Percentiles rank a stretch among this genome's conserved stretches.
Conservation (phyloP, 768 basidiomycete species). For the Multifurca ochricompacta region DNA sequence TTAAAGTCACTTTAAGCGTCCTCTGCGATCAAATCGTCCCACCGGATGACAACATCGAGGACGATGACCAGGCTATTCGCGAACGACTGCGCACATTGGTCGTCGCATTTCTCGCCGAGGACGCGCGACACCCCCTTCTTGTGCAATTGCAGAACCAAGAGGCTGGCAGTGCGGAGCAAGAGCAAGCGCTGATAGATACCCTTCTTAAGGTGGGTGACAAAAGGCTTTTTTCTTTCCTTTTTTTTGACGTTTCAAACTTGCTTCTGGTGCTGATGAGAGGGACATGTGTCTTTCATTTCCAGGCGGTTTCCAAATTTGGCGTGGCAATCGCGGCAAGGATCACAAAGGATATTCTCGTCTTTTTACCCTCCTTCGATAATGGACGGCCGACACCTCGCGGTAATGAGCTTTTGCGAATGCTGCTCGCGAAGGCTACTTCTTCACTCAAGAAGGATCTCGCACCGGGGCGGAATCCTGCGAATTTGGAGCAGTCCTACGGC, state of each 20-base stretch:
- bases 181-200: slow-evolving; percentile 40
- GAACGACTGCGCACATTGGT: slow-evolving; percentile 53
- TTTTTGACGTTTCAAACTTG: too few relatives aligned
- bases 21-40: slow-evolving; percentile 61
- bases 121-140: slow-evolving; percentile 41
- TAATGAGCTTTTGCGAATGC: slow-evolving; percentile 32
- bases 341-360: slow-evolving; percentile 45
- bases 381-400: slow-evolving; percentile 31
- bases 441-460: slow-evolving; percentile 29
- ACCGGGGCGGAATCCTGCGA: slow-evolving; percentile 24
- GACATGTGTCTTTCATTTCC: background rate
- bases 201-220: slow-evolving; percentile 39
- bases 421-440: slow-evolving; percentile 33
- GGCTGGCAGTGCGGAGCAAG: slow-evolving; percentile 38
- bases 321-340: slow-evolving; percentile 38
- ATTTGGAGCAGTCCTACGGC: slow-evolving; percentile 33
- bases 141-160: slow-evolving; percentile 36
- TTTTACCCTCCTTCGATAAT: slow-evolving; percentile 37
- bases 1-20: slow-evolving; percentile 52
- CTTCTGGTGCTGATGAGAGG: background rate
- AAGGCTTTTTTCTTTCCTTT: background rate
- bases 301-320: slow-evolving; percentile 46
- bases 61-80: slow-evolving; percentile 50
- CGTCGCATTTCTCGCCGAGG: slow-evolving; percentile 47
- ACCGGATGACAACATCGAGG: slow-evolving; percentile 42